These are phyloP conservation scores for Agroathelia rolfsii DNA, from an alignment of 1,284 basidiomycete genomes.

Conservation along the genomic window DNA sequence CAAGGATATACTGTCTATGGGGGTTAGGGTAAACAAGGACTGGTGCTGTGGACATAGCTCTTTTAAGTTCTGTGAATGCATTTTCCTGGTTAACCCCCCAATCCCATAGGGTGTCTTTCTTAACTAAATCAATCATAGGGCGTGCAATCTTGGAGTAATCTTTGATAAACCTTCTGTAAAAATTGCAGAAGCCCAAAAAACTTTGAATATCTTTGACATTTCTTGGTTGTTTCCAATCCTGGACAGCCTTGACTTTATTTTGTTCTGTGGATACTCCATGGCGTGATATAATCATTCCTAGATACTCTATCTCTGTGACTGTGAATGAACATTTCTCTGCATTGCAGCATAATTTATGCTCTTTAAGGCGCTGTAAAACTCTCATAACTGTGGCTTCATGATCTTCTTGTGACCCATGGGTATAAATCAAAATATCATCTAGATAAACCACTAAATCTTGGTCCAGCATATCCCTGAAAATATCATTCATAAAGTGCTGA, in stretches of 20 bases:
- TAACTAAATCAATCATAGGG: constrained; percentile 20
- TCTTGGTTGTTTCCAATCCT: constrained; percentile 24
- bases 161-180: constrained; percentile 32
- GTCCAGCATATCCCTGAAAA: constrained; percentile 16
- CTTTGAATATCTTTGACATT: constrained; percentile 18
- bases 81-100: constrained; percentile 10
- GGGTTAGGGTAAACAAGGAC: constrained; percentile 14
- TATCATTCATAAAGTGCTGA: constrained; percentile 22
- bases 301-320: constrained; percentile 20
- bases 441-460: constrained; percentile 18
- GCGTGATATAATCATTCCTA: constrained; percentile 25
- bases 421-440: constrained; percentile 11
- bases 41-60: constrained; percentile 12
- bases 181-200: constrained; percentile 35
- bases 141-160: constrained; percentile 23
- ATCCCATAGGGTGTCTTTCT: constrained; percentile 15
- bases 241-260: constrained; percentile 25
- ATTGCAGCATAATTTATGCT: constrained; percentile 23
- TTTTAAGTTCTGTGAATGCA: constrained; percentile 22
- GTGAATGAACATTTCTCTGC: constrained; percentile 30
- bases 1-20: constrained; percentile 16
- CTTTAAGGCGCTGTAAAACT: constrained; percentile 23
- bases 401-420: constrained; percentile 12
- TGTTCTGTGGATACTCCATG: constrained; percentile 25
- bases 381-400: constrained; percentile 14